phyloP scores from a whole-genome alignment of 2,329 filamentous ascomycete genomes.

The Colletotrichum shisoi region DNA sequence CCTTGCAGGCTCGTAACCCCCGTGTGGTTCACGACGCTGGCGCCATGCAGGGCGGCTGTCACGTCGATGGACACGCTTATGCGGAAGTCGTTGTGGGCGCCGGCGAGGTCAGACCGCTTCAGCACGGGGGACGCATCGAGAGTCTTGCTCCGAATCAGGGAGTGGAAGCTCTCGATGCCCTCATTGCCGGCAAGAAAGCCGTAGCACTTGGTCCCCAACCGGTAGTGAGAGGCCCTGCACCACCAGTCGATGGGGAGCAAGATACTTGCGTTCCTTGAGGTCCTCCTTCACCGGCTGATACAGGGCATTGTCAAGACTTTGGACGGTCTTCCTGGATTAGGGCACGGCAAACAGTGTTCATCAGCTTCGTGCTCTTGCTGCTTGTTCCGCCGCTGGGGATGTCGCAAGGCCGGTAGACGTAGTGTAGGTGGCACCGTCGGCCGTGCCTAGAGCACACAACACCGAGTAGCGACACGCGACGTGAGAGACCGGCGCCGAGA shows the following conservation, averaged over 20 bases:
- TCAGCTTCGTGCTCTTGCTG: conserved; percentile 78
- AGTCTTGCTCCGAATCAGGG: conserved; percentile 84
- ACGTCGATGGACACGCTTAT: conserved; percentile 91
- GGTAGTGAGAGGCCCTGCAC: conserved; percentile 82
- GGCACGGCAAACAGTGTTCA: conserved; percentile 74
- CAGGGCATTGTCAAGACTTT: conserved; percentile 77
- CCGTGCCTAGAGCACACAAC: too few relatives aligned
- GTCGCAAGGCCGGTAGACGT: conserved; percentile 72
- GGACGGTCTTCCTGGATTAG: conserved; percentile 78
- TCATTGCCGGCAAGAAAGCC: conserved; percentile 85
- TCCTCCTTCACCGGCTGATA: conserved; percentile 76
- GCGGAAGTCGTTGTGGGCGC: conserved; percentile 88
- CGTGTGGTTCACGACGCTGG: conserved; percentile 82
- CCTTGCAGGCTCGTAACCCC: conserved; percentile 82
- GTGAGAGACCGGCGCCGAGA: conserved; percentile 44
- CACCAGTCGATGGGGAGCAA: conserved; percentile 78
- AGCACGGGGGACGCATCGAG: conserved; percentile 89
- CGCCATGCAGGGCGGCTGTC: conserved; percentile 86
- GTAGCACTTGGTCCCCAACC: conserved; percentile 81
- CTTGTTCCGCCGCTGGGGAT: conserved; percentile 74
- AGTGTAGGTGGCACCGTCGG: conserved; percentile 50
- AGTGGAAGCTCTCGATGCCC: conserved; percentile 89
- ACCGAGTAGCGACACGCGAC: too few relatives aligned
- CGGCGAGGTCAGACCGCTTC: conserved; percentile 78
- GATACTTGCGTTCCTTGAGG: conserved; percentile 77